Base-by-base conservation (phyloP, 495 filamentous ascomycete genomes). In the Aspergillus panamensis region DNA sequence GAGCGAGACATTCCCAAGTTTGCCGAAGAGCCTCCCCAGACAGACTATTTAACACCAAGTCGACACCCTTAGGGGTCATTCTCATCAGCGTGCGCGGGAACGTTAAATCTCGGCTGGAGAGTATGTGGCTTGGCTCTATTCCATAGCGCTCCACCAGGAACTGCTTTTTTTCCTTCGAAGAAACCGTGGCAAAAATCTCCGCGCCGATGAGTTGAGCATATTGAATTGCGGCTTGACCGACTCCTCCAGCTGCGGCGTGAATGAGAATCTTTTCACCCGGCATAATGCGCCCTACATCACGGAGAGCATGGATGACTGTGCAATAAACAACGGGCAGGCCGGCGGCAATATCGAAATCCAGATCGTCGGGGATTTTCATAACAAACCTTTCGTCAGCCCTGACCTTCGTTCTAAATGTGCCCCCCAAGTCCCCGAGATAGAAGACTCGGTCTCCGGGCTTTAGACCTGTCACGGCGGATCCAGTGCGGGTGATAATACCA, bases 11-110 rank as follows among this genome's bases (percentile, higher is more conserved):
- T 8, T 72, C 61, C 71, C 76, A 80, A 3, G 76, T 72, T 3
- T 62, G 74, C 3, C 65, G 73, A 0, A 82, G 64, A 8, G 64
- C 58, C 17, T 82, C 74, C 0, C 77, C 76, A 0, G 68, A 55
- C 8, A 80, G 51, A 0, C 77, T 76, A 62, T 83, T 84, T 8
- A 86, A 63, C 2, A 86, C 71, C 4, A 81, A 65, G 50, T 87
- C 82, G 3, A 87, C 82, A 0, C 73, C 74, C 0, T 73, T 57
- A 3, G 10, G 10, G 0, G 84, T 88, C 40, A 71, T 67, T 20
- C 74, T 62, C 48, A 80, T 71, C 16, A 85, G 59, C 16, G 75
- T 76, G 35, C 73, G 66, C 0, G 67, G 65, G 51, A 84, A 85
- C 3, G 65, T 68, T 3, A 71, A 59, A 35, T 80, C 75, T 39